Conservation (phyloP, 2,329 filamentous ascomycete genomes). For the Colletotrichum siamense region DNA sequence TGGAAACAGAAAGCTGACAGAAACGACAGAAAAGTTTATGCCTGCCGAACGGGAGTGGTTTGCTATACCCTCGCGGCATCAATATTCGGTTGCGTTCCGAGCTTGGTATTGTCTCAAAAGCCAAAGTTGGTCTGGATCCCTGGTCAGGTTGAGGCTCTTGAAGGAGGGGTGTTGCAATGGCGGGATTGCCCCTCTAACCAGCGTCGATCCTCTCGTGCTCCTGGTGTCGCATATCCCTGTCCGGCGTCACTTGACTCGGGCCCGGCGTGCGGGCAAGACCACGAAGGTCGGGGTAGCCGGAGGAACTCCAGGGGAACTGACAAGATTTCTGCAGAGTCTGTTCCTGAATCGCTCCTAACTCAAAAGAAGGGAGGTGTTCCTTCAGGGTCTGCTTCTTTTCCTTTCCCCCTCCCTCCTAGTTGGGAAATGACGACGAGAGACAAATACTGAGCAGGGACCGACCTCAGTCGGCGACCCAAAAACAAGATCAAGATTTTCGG, state of each 20-base stretch:
- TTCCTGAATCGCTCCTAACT: background rate
- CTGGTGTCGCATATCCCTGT: slow-evolving; percentile 17
- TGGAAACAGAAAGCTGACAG: slow-evolving; percentile 15
- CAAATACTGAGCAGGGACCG: background rate
- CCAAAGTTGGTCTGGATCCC: background rate
- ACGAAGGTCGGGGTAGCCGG: background rate
- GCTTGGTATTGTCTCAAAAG: slow-evolving; percentile 14
- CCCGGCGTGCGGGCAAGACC: background rate
- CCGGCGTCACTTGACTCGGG: slow-evolving; percentile 4
- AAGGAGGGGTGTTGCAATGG: background rate
- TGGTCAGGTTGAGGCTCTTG: background rate
- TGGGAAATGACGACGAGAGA: background rate
- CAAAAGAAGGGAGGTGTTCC: background rate
- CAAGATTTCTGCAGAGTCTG: background rate
- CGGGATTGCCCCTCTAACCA: background rate
- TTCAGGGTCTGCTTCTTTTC: background rate
- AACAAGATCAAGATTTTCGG: slow-evolving; percentile 4
- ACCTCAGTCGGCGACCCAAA: background rate
- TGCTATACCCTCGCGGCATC: slow-evolving; percentile 10
- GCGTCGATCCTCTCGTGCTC: background rate
- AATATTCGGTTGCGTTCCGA: slow-evolving; percentile 14
- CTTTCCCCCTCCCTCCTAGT: background rate
- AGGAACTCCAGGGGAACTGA: background rate
- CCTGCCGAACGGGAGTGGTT: background rate
- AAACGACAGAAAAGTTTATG: slow-evolving; percentile 4